A percentile compares a stretch with the other conserved stretches of the same genome.
Evolutionary conservation across 352 stramenopile species (phyloP).

Genomic region (Sclerospora graminicola): DNA sequence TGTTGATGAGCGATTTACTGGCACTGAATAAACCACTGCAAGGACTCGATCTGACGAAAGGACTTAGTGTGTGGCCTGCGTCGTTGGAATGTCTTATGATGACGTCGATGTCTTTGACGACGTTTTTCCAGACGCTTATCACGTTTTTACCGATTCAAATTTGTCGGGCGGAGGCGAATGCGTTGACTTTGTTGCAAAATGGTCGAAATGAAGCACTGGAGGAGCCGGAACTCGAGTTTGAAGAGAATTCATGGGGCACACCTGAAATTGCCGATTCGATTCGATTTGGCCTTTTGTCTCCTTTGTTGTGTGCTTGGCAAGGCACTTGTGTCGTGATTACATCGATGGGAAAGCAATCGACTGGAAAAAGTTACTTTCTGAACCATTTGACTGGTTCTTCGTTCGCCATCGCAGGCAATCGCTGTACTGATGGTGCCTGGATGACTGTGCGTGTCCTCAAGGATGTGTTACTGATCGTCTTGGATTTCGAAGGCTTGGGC

Average conservation of each 20-base stretch:
- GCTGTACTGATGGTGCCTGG: constrained; percentile 59
- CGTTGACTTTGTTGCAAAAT: constrained; percentile 39
- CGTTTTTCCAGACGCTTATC: constrained; percentile 32
- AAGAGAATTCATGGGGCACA: constrained; percentile 14
- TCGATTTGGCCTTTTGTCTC: constrained; percentile 36
- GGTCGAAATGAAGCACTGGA: constrained; percentile 24
- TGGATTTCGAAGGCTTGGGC: constrained; percentile 26
- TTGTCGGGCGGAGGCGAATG: constrained; percentile 52
- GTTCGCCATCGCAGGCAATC: constrained; percentile 52
- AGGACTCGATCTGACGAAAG: constrained; percentile 17
- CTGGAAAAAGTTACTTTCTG: constrained; percentile 70
- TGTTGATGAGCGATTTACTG: constrained; percentile 30
- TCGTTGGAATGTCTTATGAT: constrained; percentile 5
- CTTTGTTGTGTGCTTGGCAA: constrained; percentile 30
- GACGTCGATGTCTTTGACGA: constrained; percentile 5
- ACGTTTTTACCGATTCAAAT: constrained; percentile 74
- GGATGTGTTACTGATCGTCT: constrained; percentile 44
- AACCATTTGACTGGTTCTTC: constrained; percentile 68
- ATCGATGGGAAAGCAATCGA: constrained; percentile 67
- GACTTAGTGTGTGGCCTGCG: neutral
- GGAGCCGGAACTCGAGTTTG: constrained; percentile 4
- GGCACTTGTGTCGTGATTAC: constrained; percentile 37
- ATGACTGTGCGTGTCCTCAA: constrained; percentile 40
- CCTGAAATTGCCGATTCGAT: constrained; percentile 38
- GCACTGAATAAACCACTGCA: constrained; percentile 29